phyloP scores from a whole-genome alignment of 2,329 filamentous ascomycete species.

The Westerdykella sp. region DNA sequence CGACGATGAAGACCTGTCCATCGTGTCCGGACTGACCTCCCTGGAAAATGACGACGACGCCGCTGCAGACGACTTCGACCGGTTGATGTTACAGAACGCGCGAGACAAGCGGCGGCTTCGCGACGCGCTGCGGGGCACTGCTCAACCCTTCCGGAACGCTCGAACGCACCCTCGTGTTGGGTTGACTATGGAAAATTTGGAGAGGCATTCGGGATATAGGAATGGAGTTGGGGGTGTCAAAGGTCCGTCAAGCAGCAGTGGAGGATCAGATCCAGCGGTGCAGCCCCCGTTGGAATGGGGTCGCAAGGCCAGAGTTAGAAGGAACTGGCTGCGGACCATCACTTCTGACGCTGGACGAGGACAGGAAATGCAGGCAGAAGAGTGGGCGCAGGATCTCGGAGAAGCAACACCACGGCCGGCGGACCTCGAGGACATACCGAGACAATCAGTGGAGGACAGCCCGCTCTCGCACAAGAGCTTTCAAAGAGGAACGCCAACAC shows the following conservation, averaged over 20 bases:
- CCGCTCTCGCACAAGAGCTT: conserved; percentile 36
- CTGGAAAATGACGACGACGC: conserved; percentile 36
- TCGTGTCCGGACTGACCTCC: conserved; percentile 31
- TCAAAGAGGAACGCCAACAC: conserved; percentile 20
- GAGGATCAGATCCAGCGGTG: conserved; percentile 40
- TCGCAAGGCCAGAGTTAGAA: conserved; percentile 37
- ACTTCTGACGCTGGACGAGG: conserved; percentile 20
- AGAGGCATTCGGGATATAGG: conserved; percentile 29
- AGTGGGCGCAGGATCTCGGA: conserved; percentile 3
- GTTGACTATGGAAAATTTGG: conserved; percentile 40
- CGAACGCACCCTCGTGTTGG: conserved; percentile 36
- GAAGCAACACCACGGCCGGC: conserved; percentile 7
- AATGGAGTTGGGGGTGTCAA: conserved; percentile 7
- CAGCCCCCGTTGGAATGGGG: conserved; percentile 45
- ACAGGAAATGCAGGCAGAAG: conserved; percentile 15
- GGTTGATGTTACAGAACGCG: conserved; percentile 40
- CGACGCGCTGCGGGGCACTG: conserved; percentile 27
- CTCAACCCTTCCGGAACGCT: conserved; percentile 40
- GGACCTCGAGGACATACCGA: conserved; percentile 31
- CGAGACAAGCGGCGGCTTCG: conserved; percentile 39
- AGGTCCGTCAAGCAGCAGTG: conserved; percentile 34
- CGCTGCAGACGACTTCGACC: conserved; percentile 42
- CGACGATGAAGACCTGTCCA: conserved; percentile 7
- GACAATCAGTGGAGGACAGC: conserved; percentile 40
- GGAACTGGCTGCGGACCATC: conserved; percentile 41